Conservation (phyloP, 805 yeast genomes). For the Ogataea dorogensis region DNA sequence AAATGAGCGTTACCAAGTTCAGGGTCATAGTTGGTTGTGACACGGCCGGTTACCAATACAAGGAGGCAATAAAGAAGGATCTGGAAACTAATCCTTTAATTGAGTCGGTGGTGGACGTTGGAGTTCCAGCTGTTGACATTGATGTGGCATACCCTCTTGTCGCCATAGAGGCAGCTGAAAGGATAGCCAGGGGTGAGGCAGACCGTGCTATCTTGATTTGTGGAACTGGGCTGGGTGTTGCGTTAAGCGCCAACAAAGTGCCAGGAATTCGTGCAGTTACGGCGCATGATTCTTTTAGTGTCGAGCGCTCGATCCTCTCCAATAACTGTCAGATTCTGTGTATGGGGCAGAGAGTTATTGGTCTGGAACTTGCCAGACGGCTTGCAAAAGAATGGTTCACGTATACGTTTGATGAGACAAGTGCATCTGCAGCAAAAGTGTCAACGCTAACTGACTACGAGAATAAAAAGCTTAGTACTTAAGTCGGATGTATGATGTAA, state of each 20-base stretch:
- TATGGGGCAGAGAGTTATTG: slow-evolving; percentile 48
- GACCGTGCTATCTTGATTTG: slow-evolving; percentile 47
- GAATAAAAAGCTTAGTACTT: slow-evolving; percentile 1
- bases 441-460: slow-evolving; percentile 19
- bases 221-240: slow-evolving; percentile 52
- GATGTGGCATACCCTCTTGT: slow-evolving; percentile 42
- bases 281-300: slow-evolving; percentile 47
- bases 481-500: background rate
- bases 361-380: slow-evolving; percentile 42
- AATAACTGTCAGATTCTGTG: slow-evolving; percentile 46
- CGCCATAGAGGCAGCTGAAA: slow-evolving; percentile 44
- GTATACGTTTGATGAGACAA: slow-evolving; percentile 38
- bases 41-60: slow-evolving; percentile 45
- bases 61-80: slow-evolving; percentile 38
- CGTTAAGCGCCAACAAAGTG: slow-evolving; percentile 47
- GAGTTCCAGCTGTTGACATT: slow-evolving; percentile 36
- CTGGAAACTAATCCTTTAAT: slow-evolving; percentile 33
- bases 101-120: slow-evolving; percentile 38
- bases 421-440: slow-evolving; percentile 44
- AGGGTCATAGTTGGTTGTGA: slow-evolving; percentile 42
- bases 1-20: slow-evolving; percentile 10
- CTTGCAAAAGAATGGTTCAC: slow-evolving; percentile 45
- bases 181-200: slow-evolving; percentile 39
- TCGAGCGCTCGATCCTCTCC: slow-evolving; percentile 43
- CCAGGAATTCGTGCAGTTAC: slow-evolving; percentile 47